Evolutionary conservation across 495 filamentous ascomycete genomes (phyloP), one percentile per base, ranked within the genome.

Genomic region (Hypomontagnella monticulosa): DNA sequence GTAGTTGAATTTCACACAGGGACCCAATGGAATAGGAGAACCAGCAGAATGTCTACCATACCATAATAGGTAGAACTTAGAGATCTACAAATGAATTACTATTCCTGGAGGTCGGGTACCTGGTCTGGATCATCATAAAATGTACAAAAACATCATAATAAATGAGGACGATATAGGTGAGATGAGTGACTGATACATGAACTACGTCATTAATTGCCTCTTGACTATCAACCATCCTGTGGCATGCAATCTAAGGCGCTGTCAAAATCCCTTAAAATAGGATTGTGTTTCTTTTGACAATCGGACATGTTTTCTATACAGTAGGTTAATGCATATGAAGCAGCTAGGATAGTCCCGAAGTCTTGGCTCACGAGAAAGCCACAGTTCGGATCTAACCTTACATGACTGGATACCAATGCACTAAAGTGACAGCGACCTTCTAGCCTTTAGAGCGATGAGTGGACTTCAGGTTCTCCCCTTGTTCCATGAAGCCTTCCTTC

Each of bases 381-480:
- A 57, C 41, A 18, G 33, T 40, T 54, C 64, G 53, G 64, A 54
- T 63, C 57, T 55, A 67, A 58, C 58, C 64, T 63, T 61, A 43
- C 19, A 46, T 34, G 4, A 23, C 9, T 30, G 20, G 10, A 46
- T 46, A 20, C 42, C 42, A 46, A 46, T 27, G 23, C 23, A 27
- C 6, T 6, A 27, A 27, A 27, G 23, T 27, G 6, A 27, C 2
- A 27, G 23, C 23, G 23, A 3, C 23, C 23, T 27, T 27, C 23
- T 27, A 27, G 23, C 6, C 23, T 27, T 2, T 27, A 2, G 2
- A 6, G 23, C 23, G 2, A 27, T 27, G 23, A 27, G 23, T 27
- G 23, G 23, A 27, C 6, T 27, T 27, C 23, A 41, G 33, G 42
- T 23, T 33, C 33, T 36, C 30, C 47, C 49, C 36, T 54, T 41